phyloP scores from a whole-genome alignment of 352 stramenopile genomes.

The Phytophthora syringae region DNA sequence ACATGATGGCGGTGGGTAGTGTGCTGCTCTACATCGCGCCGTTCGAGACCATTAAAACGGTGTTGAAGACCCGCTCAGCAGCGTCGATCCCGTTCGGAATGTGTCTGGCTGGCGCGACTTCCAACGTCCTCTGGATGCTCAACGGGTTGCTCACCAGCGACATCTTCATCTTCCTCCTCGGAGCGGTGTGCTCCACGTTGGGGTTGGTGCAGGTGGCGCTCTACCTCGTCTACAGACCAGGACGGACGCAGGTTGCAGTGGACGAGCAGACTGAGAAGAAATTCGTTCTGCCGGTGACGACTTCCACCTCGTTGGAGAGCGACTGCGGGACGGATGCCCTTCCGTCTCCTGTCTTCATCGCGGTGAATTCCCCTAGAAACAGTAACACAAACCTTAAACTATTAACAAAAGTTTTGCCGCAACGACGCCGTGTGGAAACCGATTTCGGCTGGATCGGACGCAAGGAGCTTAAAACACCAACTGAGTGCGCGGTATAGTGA shows the following conservation, averaged over 20 bases:
- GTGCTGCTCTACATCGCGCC: slow-evolving; percentile 40
- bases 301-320: slow-evolving; percentile 6
- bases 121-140: slow-evolving; percentile 46
- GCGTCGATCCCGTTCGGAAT: slow-evolving; percentile 39
- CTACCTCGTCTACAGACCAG: slow-evolving; percentile 35
- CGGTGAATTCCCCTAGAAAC: slow-evolving; percentile 24
- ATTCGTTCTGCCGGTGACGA: slow-evolving; percentile 19
- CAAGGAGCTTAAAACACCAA: no score
- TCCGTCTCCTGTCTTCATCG: slow-evolving; percentile 27
- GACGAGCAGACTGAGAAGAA: slow-evolving; percentile 14
- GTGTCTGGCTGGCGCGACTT: slow-evolving; percentile 26
- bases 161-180: slow-evolving; percentile 45
- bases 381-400: slow-evolving; percentile 1
- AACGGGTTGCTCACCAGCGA: slow-evolving; percentile 43
- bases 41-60: slow-evolving; percentile 36
- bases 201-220: slow-evolving; percentile 32
- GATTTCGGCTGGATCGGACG: no score
- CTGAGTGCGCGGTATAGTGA: no score
- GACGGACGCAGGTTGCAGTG: neutral
- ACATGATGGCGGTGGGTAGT: slow-evolving; percentile 43
- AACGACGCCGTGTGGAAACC: no score
- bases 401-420: no score
- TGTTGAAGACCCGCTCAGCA: slow-evolving; percentile 36
- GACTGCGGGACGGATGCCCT: neutral
- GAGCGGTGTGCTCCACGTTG: slow-evolving; percentile 28